Evolutionary conservation across 345 rosid species (phyloP), one percentile per base, ranked within the genome.

Genomic region (Hibiscus tridactylites): DNA sequence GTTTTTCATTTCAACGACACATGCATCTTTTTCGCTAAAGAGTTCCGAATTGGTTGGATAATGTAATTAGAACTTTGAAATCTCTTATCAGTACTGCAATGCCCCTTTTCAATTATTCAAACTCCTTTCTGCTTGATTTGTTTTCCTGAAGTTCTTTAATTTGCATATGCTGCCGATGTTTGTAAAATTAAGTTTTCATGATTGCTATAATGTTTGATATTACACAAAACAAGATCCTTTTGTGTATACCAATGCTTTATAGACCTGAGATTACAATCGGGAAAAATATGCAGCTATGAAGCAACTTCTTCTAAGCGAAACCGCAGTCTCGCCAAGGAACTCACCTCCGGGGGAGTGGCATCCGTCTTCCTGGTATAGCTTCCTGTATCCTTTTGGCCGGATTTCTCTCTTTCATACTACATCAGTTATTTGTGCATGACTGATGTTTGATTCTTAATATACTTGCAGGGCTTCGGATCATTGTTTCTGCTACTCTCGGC

Each of bases 401-500:
- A 39, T 39, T 37, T 9, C 19, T 16, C 17, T 13, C 12, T 53
- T 17, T 1, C 2, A 29, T 4, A 53, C 2, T 17, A 3, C 9
- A 5, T 0, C 24, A 66, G 37, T 50, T 39, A 39, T 61, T 8
- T n/a, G 29, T 59, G 70, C n/a, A 1, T 69, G 59, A 54, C 57
- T 76, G 67, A 72, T 56, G 5, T 33, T 73, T 53, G 59, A 73
- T 60, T 19, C 5, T 60, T 11, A n/a, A 1, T 75, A 46, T 71
- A 21, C 19, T 79, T 75, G 81, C 93, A 94, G 98, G 98, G 98
- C 33, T 94, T 94, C 33, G 98, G 97, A 9, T 88, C 97, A 21
- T 86, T 94, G 81, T 94, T 94, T 82, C 69, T 94, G 83, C 87
- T 94, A 35, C 95, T 94, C 70, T 86, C 97, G 65, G 85, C 90